These are phyloP conservation scores for Sporothrix curviconia DNA, from an alignment of 2,329 filamentous ascomycete species.

Conservation along the genomic window DNA sequence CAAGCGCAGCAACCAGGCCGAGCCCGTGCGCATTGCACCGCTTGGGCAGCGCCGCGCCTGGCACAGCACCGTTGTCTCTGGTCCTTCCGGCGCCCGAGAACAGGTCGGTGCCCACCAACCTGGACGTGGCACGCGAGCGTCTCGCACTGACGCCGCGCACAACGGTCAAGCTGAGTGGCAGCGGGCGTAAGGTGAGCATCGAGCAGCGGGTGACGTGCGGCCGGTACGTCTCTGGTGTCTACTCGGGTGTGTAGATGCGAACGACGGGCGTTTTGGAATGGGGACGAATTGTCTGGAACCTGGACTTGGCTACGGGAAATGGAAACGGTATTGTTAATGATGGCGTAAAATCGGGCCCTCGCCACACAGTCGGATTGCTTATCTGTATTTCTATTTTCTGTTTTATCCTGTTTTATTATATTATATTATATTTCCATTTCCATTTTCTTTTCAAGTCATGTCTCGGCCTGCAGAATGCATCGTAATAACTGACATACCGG, in stretches of 20 bases:
- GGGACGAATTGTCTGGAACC: neutral
- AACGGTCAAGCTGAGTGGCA: constrained; percentile 58
- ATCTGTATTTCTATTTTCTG: neutral
- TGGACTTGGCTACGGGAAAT: neutral
- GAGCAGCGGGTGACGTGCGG: constrained; percentile 90
- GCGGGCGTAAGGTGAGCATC: constrained; percentile 63
- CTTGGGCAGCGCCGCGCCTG: constrained; percentile 43
- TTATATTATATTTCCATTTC: neutral
- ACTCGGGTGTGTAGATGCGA: constrained; percentile 44
- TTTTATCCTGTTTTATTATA: neutral
- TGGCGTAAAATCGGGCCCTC: neutral
- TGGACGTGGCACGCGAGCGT: constrained; percentile 51
- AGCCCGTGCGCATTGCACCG: constrained; percentile 72
- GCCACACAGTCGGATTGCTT: neutral
- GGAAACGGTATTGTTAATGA: neutral
- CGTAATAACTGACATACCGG: too few species aligned
- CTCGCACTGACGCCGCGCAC: constrained; percentile 75
- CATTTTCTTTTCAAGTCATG: neutral
- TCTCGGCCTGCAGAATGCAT: too few species aligned
- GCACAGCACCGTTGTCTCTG: neutral
- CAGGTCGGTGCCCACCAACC: neutral
- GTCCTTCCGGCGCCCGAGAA: neutral
- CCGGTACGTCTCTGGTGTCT: constrained; percentile 72
- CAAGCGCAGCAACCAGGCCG: constrained; percentile 71
- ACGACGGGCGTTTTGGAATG: neutral